Evolutionary conservation across 2,329 filamentous ascomycete genomes (phyloP), one percentile per base, ranked within the genome.

Genomic region (Mollisia scopiformis): DNA sequence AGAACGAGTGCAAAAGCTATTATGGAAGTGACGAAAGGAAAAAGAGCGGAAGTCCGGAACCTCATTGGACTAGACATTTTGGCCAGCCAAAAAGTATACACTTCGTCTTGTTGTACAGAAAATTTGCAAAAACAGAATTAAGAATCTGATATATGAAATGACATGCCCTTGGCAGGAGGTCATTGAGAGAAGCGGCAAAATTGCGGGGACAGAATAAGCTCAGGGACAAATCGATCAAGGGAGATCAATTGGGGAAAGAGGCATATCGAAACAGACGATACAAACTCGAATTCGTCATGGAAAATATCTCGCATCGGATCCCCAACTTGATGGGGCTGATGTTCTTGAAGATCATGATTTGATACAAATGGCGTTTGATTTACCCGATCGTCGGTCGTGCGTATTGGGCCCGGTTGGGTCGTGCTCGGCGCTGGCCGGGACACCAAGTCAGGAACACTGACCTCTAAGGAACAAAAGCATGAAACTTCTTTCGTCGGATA

Each of bases 21-120:
- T 41, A 31, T 21, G 28, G 58, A 61, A 3, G 43, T 10, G 10
- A 57, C 30, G 16, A 61, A 53, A n/a, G 58, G 58, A n/a, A 61
- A 57, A 28, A 57, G 10, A 28, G 58, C 54, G 6, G 58, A 61
- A 19, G 58, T 53, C n/a, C 58, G 58, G 49, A 57, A 46, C 13
- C 39, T 57, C 47, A 57, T 46, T 27, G 30, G 5, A 2, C 21
- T n/a, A 28, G 58, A 57, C 58, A 61, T 61, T 43, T 49, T 61
- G 47, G 21, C 4, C 19, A 21, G 7, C 39, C 6, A 21, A 43
- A 43, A 43, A 37, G 33, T 37, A 37, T 37, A 37, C 11, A 37
- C 4, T 37, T n/a, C 11, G 33, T 37, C 33, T 37, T 5, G 3
- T 37, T 6, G 33, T 16, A 37, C 11, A 13, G 33, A 37, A 16